phyloP scores from a whole-genome alignment of 345 rosid genomes.

The Tarenaya hassleriana region DNA sequence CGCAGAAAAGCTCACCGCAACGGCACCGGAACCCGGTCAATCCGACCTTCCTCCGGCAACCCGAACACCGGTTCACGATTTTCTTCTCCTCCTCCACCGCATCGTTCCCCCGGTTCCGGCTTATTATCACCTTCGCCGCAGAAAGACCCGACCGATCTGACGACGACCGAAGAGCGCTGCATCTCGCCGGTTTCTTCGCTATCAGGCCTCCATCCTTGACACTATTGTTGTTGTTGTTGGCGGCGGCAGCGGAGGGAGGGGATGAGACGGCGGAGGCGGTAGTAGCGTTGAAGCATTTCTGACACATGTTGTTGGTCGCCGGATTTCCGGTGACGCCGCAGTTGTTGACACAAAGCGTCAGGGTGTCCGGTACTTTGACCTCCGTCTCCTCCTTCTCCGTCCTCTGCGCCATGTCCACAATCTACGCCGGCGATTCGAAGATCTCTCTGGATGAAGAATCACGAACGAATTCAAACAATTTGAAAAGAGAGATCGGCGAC shows the following conservation, averaged over 20 bases:
- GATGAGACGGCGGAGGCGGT: slow-evolving; percentile 32
- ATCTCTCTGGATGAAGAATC: not conserved
- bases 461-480: not conserved
- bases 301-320: slow-evolving; percentile 92
- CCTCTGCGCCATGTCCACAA: slow-evolving; percentile 58
- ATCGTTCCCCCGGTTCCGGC: slow-evolving; percentile 22
- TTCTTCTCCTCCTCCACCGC: slow-evolving; percentile 34
- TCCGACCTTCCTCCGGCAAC: slow-evolving; percentile 80
- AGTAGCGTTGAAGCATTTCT: slow-evolving; percentile 80
- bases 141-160: slow-evolving; percentile 21
- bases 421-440: slow-evolving; percentile 9
- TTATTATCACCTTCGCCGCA: slow-evolving; percentile 21
- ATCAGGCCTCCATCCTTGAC: slow-evolving; percentile 22
- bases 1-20: slow-evolving; percentile 88
- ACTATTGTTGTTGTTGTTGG: not conserved
- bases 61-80: slow-evolving; percentile 78
- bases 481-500: no score
- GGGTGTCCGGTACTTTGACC: slow-evolving; percentile 76
- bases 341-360: slow-evolving; percentile 65
- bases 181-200: slow-evolving; percentile 49
- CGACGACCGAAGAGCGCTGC: slow-evolving; percentile 31
- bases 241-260: not conserved
- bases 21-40: slow-evolving; percentile 97
- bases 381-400: slow-evolving; percentile 96
- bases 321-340: slow-evolving; percentile 88